Evolutionary conservation across 1,139 yeast species (phyloP).

Genomic region (Candida labiduridarum): DNA sequence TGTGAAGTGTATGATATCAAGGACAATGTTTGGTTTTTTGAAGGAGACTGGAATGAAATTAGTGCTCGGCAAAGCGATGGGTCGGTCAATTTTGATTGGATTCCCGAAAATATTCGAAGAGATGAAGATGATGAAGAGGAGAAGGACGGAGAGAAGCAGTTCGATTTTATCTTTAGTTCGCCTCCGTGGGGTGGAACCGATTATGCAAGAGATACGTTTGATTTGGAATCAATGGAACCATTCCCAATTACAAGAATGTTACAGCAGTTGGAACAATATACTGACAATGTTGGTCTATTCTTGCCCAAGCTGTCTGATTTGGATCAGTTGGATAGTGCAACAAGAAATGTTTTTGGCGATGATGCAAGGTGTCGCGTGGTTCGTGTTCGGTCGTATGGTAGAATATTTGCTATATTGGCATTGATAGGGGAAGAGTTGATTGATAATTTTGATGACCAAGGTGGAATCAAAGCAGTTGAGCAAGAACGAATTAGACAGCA

Average conservation of each 20-base stretch:
- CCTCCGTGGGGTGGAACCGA: conserved; percentile 98
- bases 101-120: conserved; percentile 21
- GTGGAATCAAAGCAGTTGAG: conserved; percentile 8
- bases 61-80: conserved; percentile 21
- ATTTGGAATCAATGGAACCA: conserved; percentile 49
- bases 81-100: conserved; percentile 27
- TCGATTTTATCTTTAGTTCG: conserved; percentile 76
- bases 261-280: conserved; percentile 39
- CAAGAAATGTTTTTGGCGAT: conserved; percentile 48
- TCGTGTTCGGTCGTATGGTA: not conserved
- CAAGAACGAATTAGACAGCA: not conserved
- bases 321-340: conserved; percentile 54
- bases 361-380: conserved; percentile 51
- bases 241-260: conserved; percentile 50
- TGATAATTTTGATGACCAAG: conserved; percentile 8
- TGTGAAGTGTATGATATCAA: conserved; percentile 67
- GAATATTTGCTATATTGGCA: conserved; percentile 50
- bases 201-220: conserved; percentile 55
- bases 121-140: conserved; percentile 14
- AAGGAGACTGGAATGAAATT: conserved; percentile 61
- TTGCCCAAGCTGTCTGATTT: conserved; percentile 74
- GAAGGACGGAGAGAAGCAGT: conserved; percentile 14
- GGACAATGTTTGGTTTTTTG: conserved; percentile 47
- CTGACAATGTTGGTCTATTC: conserved; percentile 64
- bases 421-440: conserved; percentile 51